Conservation (phyloP, 2,329 filamentous ascomycete genomes). For the Colletotrichum camelliae region DNA sequence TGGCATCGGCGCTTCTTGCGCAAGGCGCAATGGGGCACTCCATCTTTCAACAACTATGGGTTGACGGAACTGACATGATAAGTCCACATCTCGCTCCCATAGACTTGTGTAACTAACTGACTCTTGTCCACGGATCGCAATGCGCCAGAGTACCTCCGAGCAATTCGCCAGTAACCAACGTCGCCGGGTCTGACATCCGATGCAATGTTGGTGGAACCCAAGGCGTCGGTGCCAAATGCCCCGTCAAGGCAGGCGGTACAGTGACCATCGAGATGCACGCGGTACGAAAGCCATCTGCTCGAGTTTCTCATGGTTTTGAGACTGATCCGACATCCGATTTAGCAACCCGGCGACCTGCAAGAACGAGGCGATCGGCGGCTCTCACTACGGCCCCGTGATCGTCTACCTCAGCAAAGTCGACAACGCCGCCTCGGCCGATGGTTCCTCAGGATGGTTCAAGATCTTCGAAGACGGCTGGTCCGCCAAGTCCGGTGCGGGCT, state of each 20-base stretch:
- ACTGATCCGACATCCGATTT: background rate
- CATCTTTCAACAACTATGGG: slow-evolving; percentile 55
- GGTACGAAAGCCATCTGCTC: slow-evolving; percentile 22
- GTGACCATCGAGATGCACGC: slow-evolving; percentile 65
- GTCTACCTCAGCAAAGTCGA: slow-evolving; percentile 56
- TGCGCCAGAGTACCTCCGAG: slow-evolving; percentile 52
- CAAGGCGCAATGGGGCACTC: slow-evolving; percentile 49
- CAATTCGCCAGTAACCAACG: slow-evolving; percentile 58
- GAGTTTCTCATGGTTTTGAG: background rate
- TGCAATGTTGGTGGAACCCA: slow-evolving; percentile 48
- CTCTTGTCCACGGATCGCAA: slow-evolving; percentile 36
- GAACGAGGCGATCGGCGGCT: slow-evolving; percentile 57
- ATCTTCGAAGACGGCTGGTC: slow-evolving; percentile 53
- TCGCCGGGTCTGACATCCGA: slow-evolving; percentile 44
- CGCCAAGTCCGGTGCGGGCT: slow-evolving; percentile 33
- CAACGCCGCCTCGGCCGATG: slow-evolving; percentile 50
- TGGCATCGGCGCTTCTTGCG: slow-evolving; percentile 37
- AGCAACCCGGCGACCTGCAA: slow-evolving; percentile 52
- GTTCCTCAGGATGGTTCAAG: slow-evolving; percentile 56
- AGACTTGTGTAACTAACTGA: background rate
- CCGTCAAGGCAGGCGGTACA: slow-evolving; percentile 50
- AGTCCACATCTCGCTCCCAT: slow-evolving; percentile 20
- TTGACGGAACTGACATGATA: slow-evolving; percentile 46
- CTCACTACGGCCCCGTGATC: slow-evolving; percentile 59
- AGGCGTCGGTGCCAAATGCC: slow-evolving; percentile 45